These are phyloP conservation scores for Penicillium malachiteum DNA, from an alignment of 495 filamentous ascomycete genomes.

Conservation along the genomic window DNA sequence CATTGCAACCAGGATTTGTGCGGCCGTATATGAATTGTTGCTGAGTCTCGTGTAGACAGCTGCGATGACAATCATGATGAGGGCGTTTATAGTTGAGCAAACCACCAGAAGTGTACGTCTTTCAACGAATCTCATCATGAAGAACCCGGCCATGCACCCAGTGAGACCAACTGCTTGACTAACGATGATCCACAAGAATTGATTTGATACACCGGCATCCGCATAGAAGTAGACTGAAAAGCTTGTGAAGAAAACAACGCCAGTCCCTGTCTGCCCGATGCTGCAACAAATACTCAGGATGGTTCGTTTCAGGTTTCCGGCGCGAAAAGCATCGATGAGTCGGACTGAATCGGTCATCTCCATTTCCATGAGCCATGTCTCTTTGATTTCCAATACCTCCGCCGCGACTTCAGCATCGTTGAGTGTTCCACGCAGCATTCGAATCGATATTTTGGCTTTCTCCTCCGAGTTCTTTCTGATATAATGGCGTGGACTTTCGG, in stretches of 20 bases:
- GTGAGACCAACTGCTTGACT: slow-evolving; percentile 4
- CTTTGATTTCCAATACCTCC: not conserved
- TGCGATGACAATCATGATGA: not conserved
- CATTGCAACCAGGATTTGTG: slow-evolving; percentile 2
- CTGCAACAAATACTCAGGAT: not conserved
- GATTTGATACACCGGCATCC: not conserved
- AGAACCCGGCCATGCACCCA: slow-evolving; percentile 3
- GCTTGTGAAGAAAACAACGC: not conserved
- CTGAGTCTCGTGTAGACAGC: slow-evolving; percentile 1
- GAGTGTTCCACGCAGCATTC: not conserved
- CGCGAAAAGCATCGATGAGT: not conserved
- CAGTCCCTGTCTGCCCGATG: not conserved
- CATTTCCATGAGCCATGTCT: not conserved
- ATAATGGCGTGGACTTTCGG: not conserved
- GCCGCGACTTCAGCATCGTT: not conserved
- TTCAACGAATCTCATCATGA: not conserved
- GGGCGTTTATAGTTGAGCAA: slow-evolving; percentile 3
- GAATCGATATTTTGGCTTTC: not conserved
- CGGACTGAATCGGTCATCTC: not conserved
- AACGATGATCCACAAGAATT: slow-evolving; percentile 5
- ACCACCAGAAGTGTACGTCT: not conserved
- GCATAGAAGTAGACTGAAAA: slow-evolving; percentile 4
- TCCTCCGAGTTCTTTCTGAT: not conserved
- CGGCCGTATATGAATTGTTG: not conserved
- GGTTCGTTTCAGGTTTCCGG: not conserved